phyloP scores from a whole-genome alignment of 2,329 filamentous ascomycete genomes.

The Calycina herbarum region DNA sequence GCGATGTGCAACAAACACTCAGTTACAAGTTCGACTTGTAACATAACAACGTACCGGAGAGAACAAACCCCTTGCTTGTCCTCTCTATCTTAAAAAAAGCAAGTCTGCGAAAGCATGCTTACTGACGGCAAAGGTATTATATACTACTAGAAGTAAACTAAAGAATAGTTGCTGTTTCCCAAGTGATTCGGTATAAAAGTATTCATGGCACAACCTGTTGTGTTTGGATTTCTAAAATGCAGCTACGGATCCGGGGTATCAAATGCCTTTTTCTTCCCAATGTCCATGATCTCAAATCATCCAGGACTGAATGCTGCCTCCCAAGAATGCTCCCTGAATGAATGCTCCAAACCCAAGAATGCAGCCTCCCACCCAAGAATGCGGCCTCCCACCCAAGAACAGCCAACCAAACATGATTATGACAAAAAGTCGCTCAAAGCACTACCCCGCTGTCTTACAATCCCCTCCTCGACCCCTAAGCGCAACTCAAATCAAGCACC shows the following conservation, averaged over 20 bases:
- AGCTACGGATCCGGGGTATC: neutral
- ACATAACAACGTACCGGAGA: too few species aligned
- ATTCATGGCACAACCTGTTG: neutral
- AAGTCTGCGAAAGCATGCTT: too few species aligned
- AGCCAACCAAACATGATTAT: neutral
- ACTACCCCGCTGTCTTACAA: neutral
- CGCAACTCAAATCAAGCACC: conserved; percentile 50
- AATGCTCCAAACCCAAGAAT: neutral
- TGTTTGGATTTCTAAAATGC: neutral
- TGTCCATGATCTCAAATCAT: conserved; percentile 1
- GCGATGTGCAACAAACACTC: too few species aligned
- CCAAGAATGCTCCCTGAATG: neutral
- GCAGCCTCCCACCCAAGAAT: neutral
- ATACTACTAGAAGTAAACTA: too few species aligned
- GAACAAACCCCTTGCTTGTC: too few species aligned
- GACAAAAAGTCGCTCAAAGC: neutral
- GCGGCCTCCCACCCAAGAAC: neutral
- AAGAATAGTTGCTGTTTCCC: too few species aligned
- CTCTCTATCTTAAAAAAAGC: too few species aligned
- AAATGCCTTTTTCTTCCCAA: neutral
- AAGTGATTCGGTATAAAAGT: too few species aligned
- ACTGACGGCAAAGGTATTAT: too few species aligned
- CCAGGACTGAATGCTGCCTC: neutral
- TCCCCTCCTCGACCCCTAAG: neutral
- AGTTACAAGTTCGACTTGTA: too few species aligned